Evolutionary conservation across 1,284 basidiomycete genomes (phyloP).

Genomic region (Ceratobasidium sp.): DNA sequence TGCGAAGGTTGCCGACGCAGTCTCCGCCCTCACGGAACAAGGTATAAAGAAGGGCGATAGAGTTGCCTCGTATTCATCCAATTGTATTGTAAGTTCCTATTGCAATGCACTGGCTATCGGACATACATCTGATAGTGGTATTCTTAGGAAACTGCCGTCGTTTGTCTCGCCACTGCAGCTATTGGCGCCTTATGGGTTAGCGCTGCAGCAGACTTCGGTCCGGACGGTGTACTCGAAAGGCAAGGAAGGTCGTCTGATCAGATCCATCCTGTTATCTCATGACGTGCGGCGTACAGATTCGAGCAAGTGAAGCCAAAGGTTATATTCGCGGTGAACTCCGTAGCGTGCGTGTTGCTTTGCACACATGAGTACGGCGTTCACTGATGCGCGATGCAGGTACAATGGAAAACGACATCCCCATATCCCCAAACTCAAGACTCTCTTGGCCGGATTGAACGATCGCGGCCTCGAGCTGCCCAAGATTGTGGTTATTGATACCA

Average conservation of each 20-base stretch:
- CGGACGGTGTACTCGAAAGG: conserved; percentile 84
- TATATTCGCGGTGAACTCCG: conserved; percentile 77
- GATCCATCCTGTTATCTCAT: conserved; percentile 7
- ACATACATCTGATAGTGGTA: conserved; percentile 5
- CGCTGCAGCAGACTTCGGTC: conserved; percentile 88
- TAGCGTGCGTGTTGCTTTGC: conserved; percentile 61
- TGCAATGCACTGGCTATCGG: conserved; percentile 25
- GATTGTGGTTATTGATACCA: conserved; percentile 68
- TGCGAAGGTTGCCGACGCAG: conserved; percentile 67
- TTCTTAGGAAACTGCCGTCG: conserved; percentile 73
- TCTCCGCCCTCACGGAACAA: conserved; percentile 67
- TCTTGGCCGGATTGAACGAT: conserved; percentile 64
- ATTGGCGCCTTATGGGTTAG: conserved; percentile 82
- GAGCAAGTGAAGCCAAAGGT: conserved; percentile 79
- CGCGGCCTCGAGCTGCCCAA: conserved; percentile 58
- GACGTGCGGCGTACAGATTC: conserved; percentile 58
- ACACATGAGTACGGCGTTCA: conserved; percentile 9
- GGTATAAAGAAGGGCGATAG: conserved; percentile 79
- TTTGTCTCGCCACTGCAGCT: conserved; percentile 79
- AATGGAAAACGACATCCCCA: conserved; percentile 77
- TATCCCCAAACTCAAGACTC: conserved; percentile 68
- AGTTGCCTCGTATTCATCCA: conserved; percentile 83
- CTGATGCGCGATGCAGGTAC: conserved; percentile 58
- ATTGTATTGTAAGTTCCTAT: conserved; percentile 70
- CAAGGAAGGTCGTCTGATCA: conserved; percentile 44